phyloP scores from a whole-genome alignment of 441 rosid genomes.

The Eruca vesicaria region DNA sequence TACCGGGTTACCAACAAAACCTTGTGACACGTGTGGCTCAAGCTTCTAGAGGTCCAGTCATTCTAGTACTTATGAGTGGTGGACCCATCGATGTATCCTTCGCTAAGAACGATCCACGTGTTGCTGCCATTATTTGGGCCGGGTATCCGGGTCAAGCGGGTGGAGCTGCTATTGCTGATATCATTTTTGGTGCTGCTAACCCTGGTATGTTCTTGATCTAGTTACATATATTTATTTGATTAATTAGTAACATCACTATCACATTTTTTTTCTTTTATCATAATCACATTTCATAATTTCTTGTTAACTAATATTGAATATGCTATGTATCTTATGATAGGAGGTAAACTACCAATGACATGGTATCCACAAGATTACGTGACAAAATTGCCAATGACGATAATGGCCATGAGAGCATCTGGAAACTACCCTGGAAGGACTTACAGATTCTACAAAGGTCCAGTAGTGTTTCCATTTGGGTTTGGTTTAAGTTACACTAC shows the following conservation, averaged over 20 bases:
- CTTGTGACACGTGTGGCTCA: slow-evolving; percentile 62
- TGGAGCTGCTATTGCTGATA: slow-evolving; percentile 66
- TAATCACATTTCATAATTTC: too few species aligned
- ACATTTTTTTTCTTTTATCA: not conserved
- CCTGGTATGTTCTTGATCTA: slow-evolving; percentile 39
- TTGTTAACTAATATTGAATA: not conserved
- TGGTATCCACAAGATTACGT: slow-evolving; percentile 71
- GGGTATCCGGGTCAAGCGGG: slow-evolving; percentile 86
- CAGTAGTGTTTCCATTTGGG: slow-evolving; percentile 80
- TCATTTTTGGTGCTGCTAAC: slow-evolving; percentile 53
- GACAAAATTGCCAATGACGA: slow-evolving; percentile 66
- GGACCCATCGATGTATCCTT: slow-evolving; percentile 66
- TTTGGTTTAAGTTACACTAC: slow-evolving; percentile 70
- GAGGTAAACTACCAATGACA: slow-evolving; percentile 75
- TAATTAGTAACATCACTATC: not conserved
- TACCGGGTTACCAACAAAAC: slow-evolving; percentile 68
- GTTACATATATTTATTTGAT: not conserved
- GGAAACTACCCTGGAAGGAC: slow-evolving; percentile 65
- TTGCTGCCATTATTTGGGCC: slow-evolving; percentile 63
- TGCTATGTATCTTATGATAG: not conserved
- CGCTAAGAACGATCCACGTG: slow-evolving; percentile 57
- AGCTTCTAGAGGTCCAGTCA: slow-evolving; percentile 55
- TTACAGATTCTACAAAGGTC: slow-evolving; percentile 84
- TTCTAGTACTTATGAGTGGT: slow-evolving; percentile 65
- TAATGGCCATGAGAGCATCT: slow-evolving; percentile 58